Evolutionary conservation across 192 early-diverging fungal genomes (phyloP).

Genomic region (Linnemannia elongata): DNA sequence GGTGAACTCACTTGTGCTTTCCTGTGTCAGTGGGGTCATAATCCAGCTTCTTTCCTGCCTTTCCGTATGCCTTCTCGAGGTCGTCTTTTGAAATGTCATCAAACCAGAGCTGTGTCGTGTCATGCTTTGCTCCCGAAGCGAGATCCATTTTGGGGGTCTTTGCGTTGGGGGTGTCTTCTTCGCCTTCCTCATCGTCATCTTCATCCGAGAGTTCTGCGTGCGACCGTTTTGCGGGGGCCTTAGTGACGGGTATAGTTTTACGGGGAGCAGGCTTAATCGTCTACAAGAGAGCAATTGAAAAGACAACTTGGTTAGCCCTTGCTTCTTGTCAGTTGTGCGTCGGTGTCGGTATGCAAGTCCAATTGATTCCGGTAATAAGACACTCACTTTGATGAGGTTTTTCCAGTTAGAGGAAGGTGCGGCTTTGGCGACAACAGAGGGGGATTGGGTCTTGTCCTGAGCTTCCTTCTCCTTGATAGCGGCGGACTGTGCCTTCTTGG

Average conservation of each 20-base stretch:
- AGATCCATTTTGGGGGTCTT: conserved; percentile 14
- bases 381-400: conserved; percentile 56
- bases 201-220: conserved; percentile 34
- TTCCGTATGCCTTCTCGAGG: conserved; percentile 61
- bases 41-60: conserved; percentile 38
- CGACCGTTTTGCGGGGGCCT: conserved; percentile 23
- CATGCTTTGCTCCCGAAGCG: conserved; percentile 33
- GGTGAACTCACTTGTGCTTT: conserved; percentile 40
- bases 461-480: conserved; percentile 15
- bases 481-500: conserved; percentile 19
- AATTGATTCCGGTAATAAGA: background rate
- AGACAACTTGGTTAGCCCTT: background rate
- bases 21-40: conserved; percentile 56
- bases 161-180: conserved; percentile 10
- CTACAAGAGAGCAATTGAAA: conserved; percentile 6
- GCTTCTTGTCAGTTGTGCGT: background rate
- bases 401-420: conserved; percentile 69
- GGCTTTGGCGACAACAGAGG: conserved; percentile 40
- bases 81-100: conserved; percentile 66
- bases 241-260: conserved; percentile 39
- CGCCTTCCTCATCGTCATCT: conserved; percentile 48
- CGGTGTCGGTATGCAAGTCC: background rate
- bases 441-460: conserved; percentile 21
- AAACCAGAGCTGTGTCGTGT: conserved; percentile 65
- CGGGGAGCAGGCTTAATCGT: conserved; percentile 50